Percentiles rank a stretch among this genome's conserved stretches.
Evolutionary conservation across 2,329 filamentous ascomycete genomes (phyloP).

Genomic region (Trichoderma citrinoviride): DNA sequence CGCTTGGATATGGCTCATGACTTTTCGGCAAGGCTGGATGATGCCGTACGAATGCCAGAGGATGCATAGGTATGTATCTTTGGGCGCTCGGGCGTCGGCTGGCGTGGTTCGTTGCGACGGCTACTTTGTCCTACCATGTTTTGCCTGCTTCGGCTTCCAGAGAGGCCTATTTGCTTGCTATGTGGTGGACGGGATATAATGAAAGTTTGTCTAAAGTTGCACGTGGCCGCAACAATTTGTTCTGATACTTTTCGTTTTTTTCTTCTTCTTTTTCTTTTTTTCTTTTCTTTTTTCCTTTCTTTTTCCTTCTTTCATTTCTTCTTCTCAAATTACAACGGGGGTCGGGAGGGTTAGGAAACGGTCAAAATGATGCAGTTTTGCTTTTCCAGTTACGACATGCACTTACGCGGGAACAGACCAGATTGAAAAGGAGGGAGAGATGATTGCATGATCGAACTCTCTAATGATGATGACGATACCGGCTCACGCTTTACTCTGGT

Average conservation of each 20-base stretch:
- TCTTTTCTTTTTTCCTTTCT: not conserved
- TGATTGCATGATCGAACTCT: conserved; percentile 22
- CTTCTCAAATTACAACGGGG: not conserved
- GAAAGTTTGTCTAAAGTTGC: not conserved
- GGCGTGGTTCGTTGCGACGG: not conserved
- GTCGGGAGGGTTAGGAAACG: not conserved
- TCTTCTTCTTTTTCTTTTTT: not conserved
- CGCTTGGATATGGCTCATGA: conserved; percentile 21
- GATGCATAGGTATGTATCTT: not conserved
- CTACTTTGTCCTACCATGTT: not conserved
- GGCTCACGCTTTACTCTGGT: conserved; percentile 17
- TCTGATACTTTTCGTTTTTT: not conserved
- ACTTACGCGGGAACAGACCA: conserved; percentile 5
- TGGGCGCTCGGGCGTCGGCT: not conserved
- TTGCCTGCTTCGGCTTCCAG: not conserved
- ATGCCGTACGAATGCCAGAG: not conserved
- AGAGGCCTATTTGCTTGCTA: not conserved
- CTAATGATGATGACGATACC: conserved; percentile 17
- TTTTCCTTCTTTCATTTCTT: not conserved
- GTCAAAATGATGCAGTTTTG: conserved; percentile 16
- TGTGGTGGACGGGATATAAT: not conserved
- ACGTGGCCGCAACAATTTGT: not conserved
- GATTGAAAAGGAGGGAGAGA: conserved; percentile 22
- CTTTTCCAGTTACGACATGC: conserved; percentile 14
- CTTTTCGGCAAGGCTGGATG: not conserved